Conservation (phyloP, 2,329 filamentous ascomycete species). For the Pseudopithomyces chartarum region DNA sequence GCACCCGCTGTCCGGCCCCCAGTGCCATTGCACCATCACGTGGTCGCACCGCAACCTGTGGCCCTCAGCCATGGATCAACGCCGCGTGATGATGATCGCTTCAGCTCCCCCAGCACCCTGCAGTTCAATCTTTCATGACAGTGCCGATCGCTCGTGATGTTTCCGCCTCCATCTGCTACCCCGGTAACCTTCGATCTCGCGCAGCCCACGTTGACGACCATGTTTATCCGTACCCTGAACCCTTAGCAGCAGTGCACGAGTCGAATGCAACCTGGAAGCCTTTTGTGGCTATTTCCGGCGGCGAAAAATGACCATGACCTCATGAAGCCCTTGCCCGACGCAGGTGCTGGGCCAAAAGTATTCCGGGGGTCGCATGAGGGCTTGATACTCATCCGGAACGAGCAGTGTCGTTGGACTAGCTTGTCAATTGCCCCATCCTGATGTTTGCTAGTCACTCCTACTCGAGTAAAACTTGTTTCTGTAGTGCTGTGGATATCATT, state of each 20-base stretch:
- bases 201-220: constrained; percentile 14
- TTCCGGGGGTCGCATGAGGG: background rate
- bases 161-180: constrained; percentile 1
- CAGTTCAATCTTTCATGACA: background rate
- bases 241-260: constrained; percentile 3
- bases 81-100: constrained; percentile 5
- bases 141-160: constrained; percentile 8
- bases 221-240: constrained; percentile 20
- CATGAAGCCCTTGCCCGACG: constrained; percentile 5
- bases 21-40: background rate
- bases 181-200: constrained; percentile 9
- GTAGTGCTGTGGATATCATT: background rate
- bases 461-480: background rate
- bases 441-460: background rate
- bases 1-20: background rate
- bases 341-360: background rate
- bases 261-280: constrained; percentile 3
- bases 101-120: background rate
- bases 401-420: constrained; percentile 1
- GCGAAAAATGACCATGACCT: constrained; percentile 14
- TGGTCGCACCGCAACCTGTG: background rate
- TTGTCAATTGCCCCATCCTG: background rate
- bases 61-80: background rate
- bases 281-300: constrained; percentile 6
- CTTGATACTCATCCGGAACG: background rate